Evolutionary conservation across 129 eudicot species (phyloP), one percentile per base, ranked within the genome.

Genomic region (Tagetes patula): DNA sequence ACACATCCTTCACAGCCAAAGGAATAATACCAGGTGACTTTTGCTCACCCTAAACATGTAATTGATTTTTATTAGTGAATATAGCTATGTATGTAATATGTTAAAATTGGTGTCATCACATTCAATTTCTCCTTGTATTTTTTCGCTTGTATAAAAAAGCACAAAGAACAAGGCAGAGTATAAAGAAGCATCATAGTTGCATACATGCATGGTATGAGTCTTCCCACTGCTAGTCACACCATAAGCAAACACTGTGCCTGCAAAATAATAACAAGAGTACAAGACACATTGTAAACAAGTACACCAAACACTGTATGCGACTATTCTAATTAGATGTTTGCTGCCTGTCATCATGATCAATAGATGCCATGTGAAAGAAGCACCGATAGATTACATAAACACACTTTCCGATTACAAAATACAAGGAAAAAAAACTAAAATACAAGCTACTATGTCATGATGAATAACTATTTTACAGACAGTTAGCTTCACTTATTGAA

Each of bases 121-220:
- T 70, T 59, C 27, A 34, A 12, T 50, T 8, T 64, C 45, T 70
- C 63, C 67, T 13, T 20, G 47, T 54, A 72, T 36, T 6, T 43
- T 65, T 67, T 65, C 60, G 38, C 13, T 55, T 40, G 6, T 39
- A 62, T 46, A 38, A 10, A 9, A 41, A 75, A 20, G 32, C 66
- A 42, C 55, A 69, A 10, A 75, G 45, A 40, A 62, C 32, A 61
- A 65, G 52, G 60, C 66, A 49, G 14, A 72, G 41, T 36, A 33
- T 20, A 65, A 46, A 76, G 13, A 56, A 72, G 69, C 33, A 62
- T 27, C 32, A 13, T 10, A 59, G 63, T 37, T 78, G 36, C 87
- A 84, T 86, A 91, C 97, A 84, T 91, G 97, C 97, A 91, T 91
- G n/a, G 97, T 91, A 66, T 91, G 97, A 65, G 97, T 91, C 87